Conservation (phyloP, 2,329 filamentous ascomycete species). For the Colletotrichum sp. region DNA sequence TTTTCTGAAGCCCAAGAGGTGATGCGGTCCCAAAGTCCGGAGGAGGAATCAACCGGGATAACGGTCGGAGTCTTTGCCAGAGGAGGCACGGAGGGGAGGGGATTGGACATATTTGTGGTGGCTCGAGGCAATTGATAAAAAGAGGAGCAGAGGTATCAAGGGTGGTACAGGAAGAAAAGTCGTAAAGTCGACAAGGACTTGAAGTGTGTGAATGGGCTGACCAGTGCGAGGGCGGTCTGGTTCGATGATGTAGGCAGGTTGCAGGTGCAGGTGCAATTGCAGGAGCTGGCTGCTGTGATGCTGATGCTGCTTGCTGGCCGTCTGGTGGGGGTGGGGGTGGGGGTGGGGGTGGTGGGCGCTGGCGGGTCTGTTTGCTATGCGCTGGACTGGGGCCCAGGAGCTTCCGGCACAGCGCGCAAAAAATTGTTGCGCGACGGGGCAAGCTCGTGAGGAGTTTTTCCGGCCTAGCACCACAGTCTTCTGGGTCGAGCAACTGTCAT, state of each 20-base stretch:
- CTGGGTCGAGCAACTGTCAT: neutral
- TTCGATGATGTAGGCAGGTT: conserved; percentile 35
- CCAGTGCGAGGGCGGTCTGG: conserved; percentile 2
- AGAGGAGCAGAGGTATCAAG: conserved; percentile 24
- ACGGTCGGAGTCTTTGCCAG: conserved; percentile 42
- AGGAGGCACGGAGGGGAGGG: conserved; percentile 54
- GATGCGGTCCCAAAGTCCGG: conserved; percentile 87
- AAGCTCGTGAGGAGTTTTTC: conserved; percentile 20
- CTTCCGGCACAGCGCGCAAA: conserved; percentile 15
- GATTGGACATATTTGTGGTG: conserved; percentile 43
- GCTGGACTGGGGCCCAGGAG: conserved; percentile 1
- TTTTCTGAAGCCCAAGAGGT: conserved; percentile 94
- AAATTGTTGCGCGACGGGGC: conserved; percentile 24
- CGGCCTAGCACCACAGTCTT: neutral
- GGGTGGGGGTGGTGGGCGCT: neutral
- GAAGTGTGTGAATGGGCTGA: conserved; percentile 10
- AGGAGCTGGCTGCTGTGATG: conserved; percentile 9
- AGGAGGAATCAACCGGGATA: conserved; percentile 60
- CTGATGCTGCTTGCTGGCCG: neutral
- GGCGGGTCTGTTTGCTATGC: conserved; percentile 8
- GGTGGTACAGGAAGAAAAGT: neutral
- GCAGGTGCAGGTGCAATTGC: conserved; percentile 28
- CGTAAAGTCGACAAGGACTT: neutral
- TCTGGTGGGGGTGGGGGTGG: neutral
- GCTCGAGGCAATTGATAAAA: conserved; percentile 25